Evolutionary conservation across 2,329 filamentous ascomycete species (phyloP), one percentile per base, ranked within the genome.

Genomic region (Colletotrichum sp.): DNA sequence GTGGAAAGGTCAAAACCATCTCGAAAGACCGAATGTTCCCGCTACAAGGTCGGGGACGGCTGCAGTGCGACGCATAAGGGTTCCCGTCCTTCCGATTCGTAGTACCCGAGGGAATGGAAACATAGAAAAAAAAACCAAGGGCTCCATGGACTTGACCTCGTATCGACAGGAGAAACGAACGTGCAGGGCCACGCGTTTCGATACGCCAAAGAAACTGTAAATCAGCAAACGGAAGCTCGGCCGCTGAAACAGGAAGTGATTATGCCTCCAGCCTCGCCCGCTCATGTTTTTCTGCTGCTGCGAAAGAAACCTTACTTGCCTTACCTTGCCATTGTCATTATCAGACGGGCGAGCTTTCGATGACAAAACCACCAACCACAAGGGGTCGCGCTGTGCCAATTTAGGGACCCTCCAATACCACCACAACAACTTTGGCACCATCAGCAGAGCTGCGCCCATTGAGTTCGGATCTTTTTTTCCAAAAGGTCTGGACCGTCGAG

Each of bases 401-500:
- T 15, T 19, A 57, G 52, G 52, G 52, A 13, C 52, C 16, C 29
- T 27, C 65, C 65, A 68, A 15, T 19, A 44, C 49, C 49, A 68
- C 30, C 29, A 22, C 15, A 15, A 57, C n/a, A 49, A 44, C 39
- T n/a, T 44, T 12, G 9, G 39, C 19, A 12, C 19, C 19, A 62
- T 30, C 29, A 62, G 29, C 25, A 30, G 59, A n/a, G 30, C 30
- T 29, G 30, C 16, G 27, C 30, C 29, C 27, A 34, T 57, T 27
- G 52, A 57, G 52, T 22, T 57, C 52, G 22, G 52, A n/a, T 44
- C 5, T 44, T 44, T 44, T n/a, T 44, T 29, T 4, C 19, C 19
- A 36, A 25, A 67, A 59, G 69, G 72, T 34, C 72, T 68, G 39
- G 72, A 75, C 72, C 69, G 36, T 49, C 52, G 39, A 72, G 55